These are phyloP conservation scores for Aspergillus melleus DNA, from an alignment of 2,329 filamentous ascomycete genomes.

Conservation along the genomic window DNA sequence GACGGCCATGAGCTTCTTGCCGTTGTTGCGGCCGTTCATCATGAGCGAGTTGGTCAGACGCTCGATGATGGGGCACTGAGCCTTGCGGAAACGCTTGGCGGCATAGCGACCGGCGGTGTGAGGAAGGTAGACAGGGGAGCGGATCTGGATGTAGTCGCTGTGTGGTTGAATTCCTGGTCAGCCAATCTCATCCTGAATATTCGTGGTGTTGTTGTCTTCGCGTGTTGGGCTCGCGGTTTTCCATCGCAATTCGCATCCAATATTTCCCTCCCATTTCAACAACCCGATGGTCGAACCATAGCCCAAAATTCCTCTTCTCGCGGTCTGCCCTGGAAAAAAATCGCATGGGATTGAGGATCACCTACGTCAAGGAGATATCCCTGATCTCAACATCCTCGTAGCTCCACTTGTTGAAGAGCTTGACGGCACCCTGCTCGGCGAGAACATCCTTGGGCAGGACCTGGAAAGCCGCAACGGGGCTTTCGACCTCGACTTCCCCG, in stretches of 20 bases:
- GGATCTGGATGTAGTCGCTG: slow-evolving; percentile 99
- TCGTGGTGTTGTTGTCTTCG: slow-evolving; percentile 4
- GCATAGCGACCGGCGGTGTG: slow-evolving; percentile 99
- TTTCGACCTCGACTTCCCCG: slow-evolving; percentile 91
- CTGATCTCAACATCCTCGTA: slow-evolving; percentile 99
- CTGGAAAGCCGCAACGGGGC: slow-evolving; percentile 66
- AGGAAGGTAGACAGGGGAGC: slow-evolving; percentile 97
- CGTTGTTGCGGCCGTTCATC: slow-evolving; percentile 99
- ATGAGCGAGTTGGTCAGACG: slow-evolving; percentile 99
- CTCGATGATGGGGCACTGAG: slow-evolving; percentile 99
- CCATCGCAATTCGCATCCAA: slow-evolving; percentile 11
- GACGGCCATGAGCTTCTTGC: slow-evolving; percentile 99
- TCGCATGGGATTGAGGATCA: slow-evolving; percentile 34
- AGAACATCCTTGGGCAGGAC: slow-evolving; percentile 92
- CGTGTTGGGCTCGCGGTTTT: slow-evolving; percentile 6
- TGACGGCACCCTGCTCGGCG: slow-evolving; percentile 85
- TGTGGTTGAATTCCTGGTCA: slow-evolving; percentile 31
- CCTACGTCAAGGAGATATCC: slow-evolving; percentile 99
- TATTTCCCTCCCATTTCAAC: slow-evolving; percentile 9
- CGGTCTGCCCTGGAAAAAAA: slow-evolving; percentile 20
- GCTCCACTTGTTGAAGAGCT: slow-evolving; percentile 98
- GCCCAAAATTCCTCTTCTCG: slow-evolving; percentile 1
- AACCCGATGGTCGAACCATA: background rate
- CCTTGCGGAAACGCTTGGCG: slow-evolving; percentile 99
- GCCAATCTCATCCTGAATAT: slow-evolving; percentile 22